Evolutionary conservation across 805 yeast species (phyloP), one percentile per base, ranked within the genome.

Genomic region (Lipomyces kockii): DNA sequence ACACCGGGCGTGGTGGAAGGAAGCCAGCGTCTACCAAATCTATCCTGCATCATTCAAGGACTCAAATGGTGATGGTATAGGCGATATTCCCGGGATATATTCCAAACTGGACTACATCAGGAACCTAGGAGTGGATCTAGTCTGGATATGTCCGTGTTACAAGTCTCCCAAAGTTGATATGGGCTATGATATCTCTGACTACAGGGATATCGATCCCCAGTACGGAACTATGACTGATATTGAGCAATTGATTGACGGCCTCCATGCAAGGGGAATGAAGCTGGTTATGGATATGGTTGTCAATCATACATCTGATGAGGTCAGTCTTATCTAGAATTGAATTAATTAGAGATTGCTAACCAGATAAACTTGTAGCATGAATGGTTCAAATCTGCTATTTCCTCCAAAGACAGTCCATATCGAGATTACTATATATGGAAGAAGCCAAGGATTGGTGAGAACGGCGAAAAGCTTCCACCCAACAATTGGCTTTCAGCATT

Each of bases 401-500:
- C 84, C 4, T 82, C 86, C 22, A 81, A 79, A 72, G 77, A 80
- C 61, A 84, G 83, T 75, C 83, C 87, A 7, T 85, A 86, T 78
- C 81, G 89, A 74, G 87, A 86, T 75, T 86, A 88, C 87, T 86
- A 85, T 77, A 79, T 84, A 68, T 86, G 89, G 89, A 83, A 80
- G 71, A 82, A 83, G 35, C 81, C 86, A 35, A 80, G 75, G 59
- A 81, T 79, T 72, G 60, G 52, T 12, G 78, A 74, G 22, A 74
- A 80, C 12, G 87, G 88, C 27, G 81, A 80, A 62, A 81, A 86
- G 72, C 80, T 78, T 22, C 87, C 87, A 7, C 88, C 88, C 29
- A 86, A 83, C 77, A 86, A 86, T 77, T 86, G 89, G 89, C 71
- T 72, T 37, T 82, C 86, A 5, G 78, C 77, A 71, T 86, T 86